Evolutionary conservation across 345 rosid genomes (phyloP), one percentile per base, ranked within the genome.

Genomic region (Zanthoxylum bungeanum): DNA sequence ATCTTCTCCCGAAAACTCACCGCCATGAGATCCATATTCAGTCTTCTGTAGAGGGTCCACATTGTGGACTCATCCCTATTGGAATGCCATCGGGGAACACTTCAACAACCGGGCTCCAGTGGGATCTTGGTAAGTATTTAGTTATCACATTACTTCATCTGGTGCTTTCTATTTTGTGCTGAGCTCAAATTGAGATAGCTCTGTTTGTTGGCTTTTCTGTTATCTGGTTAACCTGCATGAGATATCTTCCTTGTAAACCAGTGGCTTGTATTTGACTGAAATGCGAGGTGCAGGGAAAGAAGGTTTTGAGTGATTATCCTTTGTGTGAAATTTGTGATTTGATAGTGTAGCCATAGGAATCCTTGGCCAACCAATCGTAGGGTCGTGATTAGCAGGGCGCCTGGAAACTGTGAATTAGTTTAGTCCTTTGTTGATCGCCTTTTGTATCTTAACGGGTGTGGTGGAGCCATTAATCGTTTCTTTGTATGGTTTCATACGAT

Each of bases 51-150:
- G 82, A 79, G 84, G 99, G 98, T 8, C 97, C 99, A 2, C 88
- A 93, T 64, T 96, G 99, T 39, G 98, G 99, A 33, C 93, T 96
- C 63, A 73, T 96, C 68, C 99, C 99, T 0, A 62, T 96, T 51
- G 98, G 98, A 42, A 62, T 68, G 76, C 90, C 93, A 28, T 88
- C 98, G 14, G 75, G 75, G 40, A 78, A 81, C 59, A 89, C 95
- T 71, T 86, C 98, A 6, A 91, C 98, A 2, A 86, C 92, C 0
- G 99, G 98, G 53, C 98, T 96, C 60, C 77, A 71, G 31, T 96
- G 99, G 99, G 84, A 96, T 83, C 92, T 93, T 14, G 65, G 99
- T 96, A 81, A 88, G 97, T 77, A 8, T 63, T 69, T 59, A 11
- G 55, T 17, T 9, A 2, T 33, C 14, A 19, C 61, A 51, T 64